Conservation (phyloP, 192 early-diverging fungal genomes). For the Coemansia sp. region DNA sequence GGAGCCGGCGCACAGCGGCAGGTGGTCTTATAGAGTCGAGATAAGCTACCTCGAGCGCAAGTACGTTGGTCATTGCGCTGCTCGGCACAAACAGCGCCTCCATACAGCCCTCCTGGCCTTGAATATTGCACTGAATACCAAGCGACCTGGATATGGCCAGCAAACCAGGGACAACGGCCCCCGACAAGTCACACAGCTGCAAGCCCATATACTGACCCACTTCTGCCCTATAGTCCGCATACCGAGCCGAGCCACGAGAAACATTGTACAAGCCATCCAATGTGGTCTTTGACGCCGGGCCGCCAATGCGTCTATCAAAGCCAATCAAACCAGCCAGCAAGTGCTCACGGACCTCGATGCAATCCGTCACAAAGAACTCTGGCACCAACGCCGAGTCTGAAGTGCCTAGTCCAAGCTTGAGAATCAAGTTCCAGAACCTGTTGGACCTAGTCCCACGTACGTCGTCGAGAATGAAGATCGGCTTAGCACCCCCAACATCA, state of each 20-base stretch:
- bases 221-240: not conserved
- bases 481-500: not conserved
- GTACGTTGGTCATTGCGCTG: constrained; percentile 27
- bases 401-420: not conserved
- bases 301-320: not conserved
- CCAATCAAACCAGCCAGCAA: constrained; percentile 20
- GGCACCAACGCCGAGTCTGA: not conserved
- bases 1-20: constrained; percentile 2
- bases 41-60: not conserved
- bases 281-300: not conserved
- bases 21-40: not conserved
- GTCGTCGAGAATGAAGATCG: not conserved
- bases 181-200: not conserved
- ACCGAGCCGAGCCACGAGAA: not conserved
- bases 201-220: not conserved
- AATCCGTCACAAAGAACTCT: constrained; percentile 13
- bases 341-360: constrained; percentile 16
- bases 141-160: constrained; percentile 20
- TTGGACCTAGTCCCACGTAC: not conserved
- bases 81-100: not conserved
- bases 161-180: not conserved
- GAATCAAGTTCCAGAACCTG: not conserved
- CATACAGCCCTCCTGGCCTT: not conserved
- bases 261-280: not conserved
- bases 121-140: constrained; percentile 5